Percentiles rank a stretch among this genome's conserved stretches.
These are phyloP conservation scores for Ostreobium quekettii DNA, from an alignment of 139 green algal genomes.

Conservation along the genomic window DNA sequence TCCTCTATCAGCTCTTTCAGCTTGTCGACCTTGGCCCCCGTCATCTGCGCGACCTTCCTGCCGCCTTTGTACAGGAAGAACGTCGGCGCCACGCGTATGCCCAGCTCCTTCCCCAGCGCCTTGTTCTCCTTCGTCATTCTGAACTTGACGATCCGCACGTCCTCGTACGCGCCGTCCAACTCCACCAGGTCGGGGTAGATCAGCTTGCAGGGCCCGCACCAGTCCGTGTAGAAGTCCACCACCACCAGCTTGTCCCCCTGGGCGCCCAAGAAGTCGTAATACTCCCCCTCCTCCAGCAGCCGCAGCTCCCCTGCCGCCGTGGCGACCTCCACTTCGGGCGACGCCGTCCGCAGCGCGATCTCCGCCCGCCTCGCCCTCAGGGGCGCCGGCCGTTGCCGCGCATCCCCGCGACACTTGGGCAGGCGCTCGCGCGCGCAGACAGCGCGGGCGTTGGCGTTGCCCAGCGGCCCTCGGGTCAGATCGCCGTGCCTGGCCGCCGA, in stretches of 20 bases:
- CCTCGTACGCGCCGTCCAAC: constrained; percentile 30
- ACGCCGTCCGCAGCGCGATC: not conserved
- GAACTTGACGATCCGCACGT: constrained; percentile 62
- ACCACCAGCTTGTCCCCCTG: constrained; percentile 36
- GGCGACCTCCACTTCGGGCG: not conserved
- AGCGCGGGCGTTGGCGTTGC: no score
- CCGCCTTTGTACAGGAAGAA: constrained; percentile 37
- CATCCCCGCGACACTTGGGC: not conserved
- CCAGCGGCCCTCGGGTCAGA: not conserved
- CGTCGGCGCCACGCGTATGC: constrained; percentile 37
- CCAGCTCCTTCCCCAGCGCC: constrained; percentile 48
- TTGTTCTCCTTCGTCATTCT: constrained; percentile 74
- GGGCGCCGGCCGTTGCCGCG: not conserved
- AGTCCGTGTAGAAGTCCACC: constrained; percentile 62
- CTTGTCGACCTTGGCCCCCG: constrained; percentile 62
- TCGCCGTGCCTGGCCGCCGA: not conserved
- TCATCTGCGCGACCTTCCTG: constrained; percentile 56
- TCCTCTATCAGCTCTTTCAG: constrained; percentile 56
- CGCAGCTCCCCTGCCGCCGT: not conserved
- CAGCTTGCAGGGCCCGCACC: constrained; percentile 66
- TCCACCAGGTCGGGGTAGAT: constrained; percentile 65
- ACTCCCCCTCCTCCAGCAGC: constrained; percentile 6
- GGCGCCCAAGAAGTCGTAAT: constrained; percentile 11
- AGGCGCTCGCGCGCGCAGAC: no score
- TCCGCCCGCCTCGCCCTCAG: not conserved